Conservation (phyloP, 2,329 filamentous ascomycete genomes). For the Paracorniculantispora psalliotae region DNA sequence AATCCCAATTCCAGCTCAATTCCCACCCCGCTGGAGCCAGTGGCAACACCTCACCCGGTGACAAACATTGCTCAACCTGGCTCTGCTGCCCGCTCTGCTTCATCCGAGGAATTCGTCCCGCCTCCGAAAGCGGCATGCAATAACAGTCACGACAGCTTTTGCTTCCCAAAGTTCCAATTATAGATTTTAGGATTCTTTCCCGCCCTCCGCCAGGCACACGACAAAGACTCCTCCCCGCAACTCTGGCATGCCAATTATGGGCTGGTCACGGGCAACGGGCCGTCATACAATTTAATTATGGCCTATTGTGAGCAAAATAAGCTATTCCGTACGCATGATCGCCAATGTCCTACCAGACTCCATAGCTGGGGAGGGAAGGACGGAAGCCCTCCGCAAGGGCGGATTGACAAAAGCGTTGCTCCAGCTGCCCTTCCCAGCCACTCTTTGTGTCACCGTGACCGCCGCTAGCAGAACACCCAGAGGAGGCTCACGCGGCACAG, state of each 20-base stretch:
- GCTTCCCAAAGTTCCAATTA: neutral
- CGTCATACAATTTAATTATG: neutral
- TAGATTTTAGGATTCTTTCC: neutral
- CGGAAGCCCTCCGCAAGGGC: too few relatives aligned
- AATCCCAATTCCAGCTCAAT: neutral
- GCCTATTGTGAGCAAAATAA: neutral
- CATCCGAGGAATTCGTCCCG: neutral
- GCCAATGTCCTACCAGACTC: too few relatives aligned
- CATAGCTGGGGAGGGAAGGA: too few relatives aligned
- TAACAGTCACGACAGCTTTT: neutral
- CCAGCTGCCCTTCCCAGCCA: neutral
- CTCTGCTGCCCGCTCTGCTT: too few relatives aligned
- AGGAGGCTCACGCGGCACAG: neutral
- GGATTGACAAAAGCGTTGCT: too few relatives aligned
- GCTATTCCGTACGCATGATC: too few relatives aligned
- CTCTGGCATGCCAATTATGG: slow-evolving; percentile 7
- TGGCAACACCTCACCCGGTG: neutral
- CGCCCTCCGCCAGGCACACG: neutral
- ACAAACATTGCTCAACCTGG: neutral
- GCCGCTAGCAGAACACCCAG: neutral
- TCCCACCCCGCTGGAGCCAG: neutral
- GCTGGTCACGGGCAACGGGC: neutral
- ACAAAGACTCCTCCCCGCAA: neutral
- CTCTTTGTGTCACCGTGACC: neutral
- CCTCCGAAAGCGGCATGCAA: neutral